A percentile compares a stretch with the other conserved stretches of the same genome.
phyloP scores from a whole-genome alignment of 176 grass and related monocot genomes.

The Carex myosuroides region DNA sequence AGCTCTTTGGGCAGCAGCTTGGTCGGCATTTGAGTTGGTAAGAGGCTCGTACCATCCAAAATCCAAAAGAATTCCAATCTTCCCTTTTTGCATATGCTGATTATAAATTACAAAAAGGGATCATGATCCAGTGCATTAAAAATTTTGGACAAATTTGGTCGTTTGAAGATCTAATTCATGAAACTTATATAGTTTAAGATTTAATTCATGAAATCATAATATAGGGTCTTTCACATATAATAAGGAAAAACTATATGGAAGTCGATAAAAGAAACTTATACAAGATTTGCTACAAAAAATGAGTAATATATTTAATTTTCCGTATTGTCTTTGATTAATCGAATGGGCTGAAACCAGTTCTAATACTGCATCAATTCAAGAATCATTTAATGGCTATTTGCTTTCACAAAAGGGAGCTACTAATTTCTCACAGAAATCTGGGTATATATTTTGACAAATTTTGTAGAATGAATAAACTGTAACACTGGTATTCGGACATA shows the following conservation, averaged over 20 bases:
- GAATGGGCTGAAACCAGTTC: background rate
- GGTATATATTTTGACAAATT: background rate
- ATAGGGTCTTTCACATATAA: background rate
- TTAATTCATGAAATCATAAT: background rate
- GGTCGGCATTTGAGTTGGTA: slow-evolving; percentile 45
- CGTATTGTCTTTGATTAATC: background rate
- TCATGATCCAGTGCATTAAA: background rate
- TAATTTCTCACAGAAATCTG: background rate
- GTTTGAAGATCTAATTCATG: background rate
- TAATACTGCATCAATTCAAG: background rate
- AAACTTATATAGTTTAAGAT: background rate
- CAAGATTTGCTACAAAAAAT: background rate
- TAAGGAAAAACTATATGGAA: background rate
- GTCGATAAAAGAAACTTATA: background rate
- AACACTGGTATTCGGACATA: background rate
- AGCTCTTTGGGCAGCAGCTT: slow-evolving; percentile 64
- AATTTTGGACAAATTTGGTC: background rate
- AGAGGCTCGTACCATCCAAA: slow-evolving; percentile 85
- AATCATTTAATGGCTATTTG: background rate
- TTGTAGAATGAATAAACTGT: background rate
- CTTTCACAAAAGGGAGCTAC: background rate
- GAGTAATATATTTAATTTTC: background rate
- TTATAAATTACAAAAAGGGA: background rate
- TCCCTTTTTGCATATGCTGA: slow-evolving; percentile 65
- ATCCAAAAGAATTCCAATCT: slow-evolving; percentile 85